phyloP scores from a whole-genome alignment of 495 filamentous ascomycete species.

The Daldinia grandis region DNA sequence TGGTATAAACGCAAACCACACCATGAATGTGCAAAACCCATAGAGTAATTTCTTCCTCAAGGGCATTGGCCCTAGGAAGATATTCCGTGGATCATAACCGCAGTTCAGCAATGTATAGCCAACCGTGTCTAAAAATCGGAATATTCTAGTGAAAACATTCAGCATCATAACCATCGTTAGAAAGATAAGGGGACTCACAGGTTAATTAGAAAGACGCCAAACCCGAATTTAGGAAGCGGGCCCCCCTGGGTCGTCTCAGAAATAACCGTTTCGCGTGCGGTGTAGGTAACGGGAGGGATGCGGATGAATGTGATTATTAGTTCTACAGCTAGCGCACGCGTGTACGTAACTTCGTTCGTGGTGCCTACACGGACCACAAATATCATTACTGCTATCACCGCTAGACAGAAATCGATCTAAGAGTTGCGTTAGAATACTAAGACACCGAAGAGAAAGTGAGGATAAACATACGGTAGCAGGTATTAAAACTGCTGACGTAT shows the following conservation, averaged over 20 bases:
- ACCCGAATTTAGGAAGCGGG: slow-evolving; percentile 41
- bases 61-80: slow-evolving; percentile 37
- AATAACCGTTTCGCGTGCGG: slow-evolving; percentile 43
- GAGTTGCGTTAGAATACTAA: slow-evolving; percentile 15
- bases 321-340: slow-evolving; percentile 39
- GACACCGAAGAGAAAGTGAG: not conserved
- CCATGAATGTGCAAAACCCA: slow-evolving; percentile 45
- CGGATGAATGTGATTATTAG: slow-evolving; percentile 45
- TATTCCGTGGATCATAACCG: slow-evolving; percentile 46
- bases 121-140: slow-evolving; percentile 43
- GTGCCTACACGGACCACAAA: slow-evolving; percentile 43
- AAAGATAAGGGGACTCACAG: slow-evolving; percentile 31
- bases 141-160: slow-evolving; percentile 33
- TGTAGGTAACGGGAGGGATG: slow-evolving; percentile 46
- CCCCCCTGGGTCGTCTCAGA: slow-evolving; percentile 30
- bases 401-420: slow-evolving; percentile 47
- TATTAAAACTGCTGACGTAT: slow-evolving; percentile 36
- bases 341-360: slow-evolving; percentile 41
- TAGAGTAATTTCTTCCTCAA: slow-evolving; percentile 42
- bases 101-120: slow-evolving; percentile 44
- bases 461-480: slow-evolving; percentile 41
- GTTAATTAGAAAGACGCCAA: slow-evolving; percentile 48
- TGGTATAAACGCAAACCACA: slow-evolving; percentile 49
- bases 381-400: slow-evolving; percentile 40
- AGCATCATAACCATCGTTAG: not conserved